These are phyloP conservation scores for Sicyos edulis DNA, from an alignment of 306 rosid genomes.

Conservation along the genomic window DNA sequence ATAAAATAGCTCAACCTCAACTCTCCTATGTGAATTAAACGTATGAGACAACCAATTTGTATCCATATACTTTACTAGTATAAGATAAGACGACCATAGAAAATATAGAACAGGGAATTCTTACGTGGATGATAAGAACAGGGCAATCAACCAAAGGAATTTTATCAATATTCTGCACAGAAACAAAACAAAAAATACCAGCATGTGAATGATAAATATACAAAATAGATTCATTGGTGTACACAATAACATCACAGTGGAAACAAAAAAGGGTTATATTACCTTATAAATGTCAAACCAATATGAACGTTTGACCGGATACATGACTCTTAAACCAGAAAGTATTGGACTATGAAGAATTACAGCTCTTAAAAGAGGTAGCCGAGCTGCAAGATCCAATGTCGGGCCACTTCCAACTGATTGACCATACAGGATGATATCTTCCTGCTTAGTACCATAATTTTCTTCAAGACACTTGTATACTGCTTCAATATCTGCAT, in stretches of 20 bases:
- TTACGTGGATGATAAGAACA: constrained; percentile 89
- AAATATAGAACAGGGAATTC: constrained; percentile 28
- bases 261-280: constrained; percentile 10
- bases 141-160: constrained; percentile 80
- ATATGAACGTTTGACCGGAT: constrained; percentile 82
- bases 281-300: constrained; percentile 98
- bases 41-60: not conserved
- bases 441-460: constrained; percentile 82
- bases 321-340: constrained; percentile 93
- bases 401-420: constrained; percentile 98
- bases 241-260: constrained; percentile 17
- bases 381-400: constrained; percentile 75
- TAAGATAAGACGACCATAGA: not conserved
- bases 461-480: constrained; percentile 89
- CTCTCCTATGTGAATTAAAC: not conserved
- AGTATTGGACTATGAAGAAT: constrained; percentile 91
- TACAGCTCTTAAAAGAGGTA: constrained; percentile 82
- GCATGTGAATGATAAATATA: constrained; percentile 17
- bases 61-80: not conserved
- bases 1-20: not conserved
- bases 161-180: constrained; percentile 78
- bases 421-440: constrained; percentile 81
- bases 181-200: constrained; percentile 23
- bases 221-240: not conserved
- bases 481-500: constrained; percentile 87